Base-by-base conservation (phyloP, 164 flowering plant species). In the Vitis rupestris region DNA sequence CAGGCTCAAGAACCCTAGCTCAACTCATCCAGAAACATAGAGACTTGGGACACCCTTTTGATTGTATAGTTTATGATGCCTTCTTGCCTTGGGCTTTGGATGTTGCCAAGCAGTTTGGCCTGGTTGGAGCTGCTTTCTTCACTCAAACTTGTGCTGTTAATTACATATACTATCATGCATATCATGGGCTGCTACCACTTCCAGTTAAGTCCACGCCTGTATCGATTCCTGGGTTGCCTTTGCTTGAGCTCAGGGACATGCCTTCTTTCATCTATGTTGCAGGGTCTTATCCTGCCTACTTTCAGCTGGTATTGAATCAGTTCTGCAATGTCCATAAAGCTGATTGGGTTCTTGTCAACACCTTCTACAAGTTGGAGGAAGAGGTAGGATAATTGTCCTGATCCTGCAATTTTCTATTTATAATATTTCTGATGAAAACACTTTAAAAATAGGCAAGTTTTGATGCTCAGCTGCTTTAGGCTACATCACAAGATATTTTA, bases 31-130 rank as follows among this genome's bases (percentile, higher is more conserved):
- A 6, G 7, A 70, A 63, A 10, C 31, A 74, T 54, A n/a, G 65
- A 16, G 44, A 1, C 50, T 16, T 75, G 0, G 30, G 23, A 3
- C 13, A 58, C 44, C 83, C 84, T 0, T 19, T 82, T 9, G 71
- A 62, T 44, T 80, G 82, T 72, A 50, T 86, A 3, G 63, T 84
- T 0, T 84, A 84, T 50, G 90, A 86, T 29, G 64, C 85, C 0
- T 76, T 82, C 23, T 27, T 81, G 68, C 80, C 86, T 0, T 85
- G 88, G 88, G 83, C 69, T 58, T 19, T 79, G 17, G 82, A 76
- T 6, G 75, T 76, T 0, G 77, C 77, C 67, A 73, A 73, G 30
- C 5, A 47, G 8, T 65, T 70, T 12, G 82, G 76, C 4, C 13
- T 79, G 9, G 13, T 64, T 2, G 70, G 63, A 3, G 82, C 82